These are phyloP conservation scores for Colletotrichum chrysophilum DNA, from an alignment of 2,329 filamentous ascomycete genomes.

Conservation along the genomic window DNA sequence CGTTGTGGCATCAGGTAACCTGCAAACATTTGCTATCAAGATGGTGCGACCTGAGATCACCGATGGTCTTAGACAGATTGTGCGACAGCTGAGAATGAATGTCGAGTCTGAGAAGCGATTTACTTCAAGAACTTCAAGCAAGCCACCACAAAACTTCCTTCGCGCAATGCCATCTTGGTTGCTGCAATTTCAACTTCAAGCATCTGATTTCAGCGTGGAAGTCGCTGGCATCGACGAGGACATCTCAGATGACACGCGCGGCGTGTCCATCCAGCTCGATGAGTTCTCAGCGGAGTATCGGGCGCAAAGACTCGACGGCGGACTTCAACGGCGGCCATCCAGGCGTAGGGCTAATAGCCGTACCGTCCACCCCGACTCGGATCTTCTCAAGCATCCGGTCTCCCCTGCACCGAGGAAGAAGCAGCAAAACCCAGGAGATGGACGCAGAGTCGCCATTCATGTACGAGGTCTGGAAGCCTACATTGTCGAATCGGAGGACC, in stretches of 20 bases:
- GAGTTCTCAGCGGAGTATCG: constrained; percentile 90
- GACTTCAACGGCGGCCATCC: constrained; percentile 59
- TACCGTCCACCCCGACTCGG: constrained; percentile 72
- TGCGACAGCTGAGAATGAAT: constrained; percentile 79
- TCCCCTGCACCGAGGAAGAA: constrained; percentile 55
- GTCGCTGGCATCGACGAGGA: constrained; percentile 86
- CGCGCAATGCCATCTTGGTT: constrained; percentile 85
- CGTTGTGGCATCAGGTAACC: constrained; percentile 77
- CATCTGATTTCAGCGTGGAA: constrained; percentile 87
- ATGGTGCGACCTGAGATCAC: constrained; percentile 93
- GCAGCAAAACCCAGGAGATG: constrained; percentile 69
- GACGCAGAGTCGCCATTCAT: constrained; percentile 80
- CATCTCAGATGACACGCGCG: constrained; percentile 82
- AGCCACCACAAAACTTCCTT: constrained; percentile 70
- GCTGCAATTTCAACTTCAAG: constrained; percentile 81
- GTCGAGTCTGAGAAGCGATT: constrained; percentile 67
- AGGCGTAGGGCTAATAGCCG: constrained; percentile 79
- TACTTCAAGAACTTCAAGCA: constrained; percentile 45
- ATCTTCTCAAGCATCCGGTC: constrained; percentile 57
- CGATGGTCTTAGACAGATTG: constrained; percentile 89
- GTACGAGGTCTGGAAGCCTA: constrained; percentile 86
- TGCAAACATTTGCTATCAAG: constrained; percentile 88
- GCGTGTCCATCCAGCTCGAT: constrained; percentile 85
- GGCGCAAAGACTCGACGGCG: constrained; percentile 74
- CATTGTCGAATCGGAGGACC: constrained; percentile 86